Percentiles rank a stretch among this genome's conserved stretches.
phyloP scores from a whole-genome alignment of 371 early-diverging fungal genomes.

The Mucor indicus region DNA sequence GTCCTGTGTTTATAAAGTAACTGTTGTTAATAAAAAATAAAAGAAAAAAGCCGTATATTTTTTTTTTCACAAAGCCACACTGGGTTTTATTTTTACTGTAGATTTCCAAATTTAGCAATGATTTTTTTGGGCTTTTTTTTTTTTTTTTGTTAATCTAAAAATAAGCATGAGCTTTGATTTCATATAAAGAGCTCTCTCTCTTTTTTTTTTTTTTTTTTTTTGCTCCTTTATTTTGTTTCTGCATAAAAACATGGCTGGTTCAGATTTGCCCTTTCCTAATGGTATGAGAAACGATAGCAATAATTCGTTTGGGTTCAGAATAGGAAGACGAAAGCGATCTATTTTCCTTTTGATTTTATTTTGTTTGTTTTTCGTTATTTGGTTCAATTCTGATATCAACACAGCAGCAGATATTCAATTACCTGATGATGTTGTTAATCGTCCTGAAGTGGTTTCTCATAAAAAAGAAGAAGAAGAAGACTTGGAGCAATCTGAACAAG shows the following conservation, averaged over 20 bases:
- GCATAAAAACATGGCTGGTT: constrained; percentile 8
- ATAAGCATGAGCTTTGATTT: too few relatives aligned
- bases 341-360: constrained; percentile 14
- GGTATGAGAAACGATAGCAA: constrained; percentile 5
- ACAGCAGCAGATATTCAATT: background rate
- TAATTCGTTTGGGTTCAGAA: constrained; percentile 7
- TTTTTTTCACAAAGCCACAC: too few relatives aligned
- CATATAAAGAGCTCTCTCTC: background rate
- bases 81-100: too few relatives aligned
- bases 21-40: too few relatives aligned
- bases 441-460: background rate
- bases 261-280: constrained; percentile 24
- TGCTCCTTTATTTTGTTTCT: background rate
- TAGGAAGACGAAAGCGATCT: constrained; percentile 14
- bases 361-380: constrained; percentile 13
- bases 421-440: constrained; percentile 2
- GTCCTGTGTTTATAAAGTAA: too few relatives aligned
- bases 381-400: constrained; percentile 15
- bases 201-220: background rate
- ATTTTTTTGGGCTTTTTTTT: too few relatives aligned
- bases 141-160: too few relatives aligned
- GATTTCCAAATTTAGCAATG: too few relatives aligned
- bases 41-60: too few relatives aligned
- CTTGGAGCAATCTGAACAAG: background rate
- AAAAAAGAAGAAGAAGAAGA: constrained; percentile 3